These are phyloP conservation scores for Entophlyctis luteolus DNA, from an alignment of 192 early-diverging fungal species.

Conservation along the genomic window DNA sequence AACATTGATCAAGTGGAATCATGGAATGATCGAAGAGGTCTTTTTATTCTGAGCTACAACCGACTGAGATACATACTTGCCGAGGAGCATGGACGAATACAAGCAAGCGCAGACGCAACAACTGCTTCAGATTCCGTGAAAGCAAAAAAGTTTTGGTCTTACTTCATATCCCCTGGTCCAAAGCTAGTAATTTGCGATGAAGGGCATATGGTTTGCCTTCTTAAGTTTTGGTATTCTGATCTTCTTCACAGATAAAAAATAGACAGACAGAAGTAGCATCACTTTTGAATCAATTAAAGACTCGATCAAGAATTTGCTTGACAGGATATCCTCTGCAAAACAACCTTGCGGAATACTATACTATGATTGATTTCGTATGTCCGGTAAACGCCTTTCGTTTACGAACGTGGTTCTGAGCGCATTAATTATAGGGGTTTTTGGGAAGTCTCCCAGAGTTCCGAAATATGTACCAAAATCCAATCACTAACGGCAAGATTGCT, in stretches of 20 bases:
- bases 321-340: conserved; percentile 88
- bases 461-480: conserved; percentile 18
- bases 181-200: conserved; percentile 76
- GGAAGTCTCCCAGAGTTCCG: conserved; percentile 4
- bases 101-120: neutral
- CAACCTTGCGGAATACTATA: conserved; percentile 68
- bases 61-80: conserved; percentile 51
- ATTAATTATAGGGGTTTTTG: conserved; percentile 7
- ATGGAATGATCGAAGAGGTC: conserved; percentile 64
- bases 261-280: conserved; percentile 1
- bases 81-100: conserved; percentile 2
- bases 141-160: neutral
- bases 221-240: neutral
- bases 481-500: neutral
- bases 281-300: conserved; percentile 42
- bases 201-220: conserved; percentile 56
- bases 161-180: conserved; percentile 62
- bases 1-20: conserved; percentile 37
- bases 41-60: conserved; percentile 66
- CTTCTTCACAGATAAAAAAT: conserved; percentile 43
- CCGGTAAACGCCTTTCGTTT: too few relatives aligned
- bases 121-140: neutral
- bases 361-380: conserved; percentile 14
- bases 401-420: too few relatives aligned
- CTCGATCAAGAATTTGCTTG: conserved; percentile 62